Percentiles rank a stretch among this genome's conserved stretches.
Evolutionary conservation across 2,329 filamentous ascomycete species (phyloP).

Genomic region (Fusarium decemcellulare): DNA sequence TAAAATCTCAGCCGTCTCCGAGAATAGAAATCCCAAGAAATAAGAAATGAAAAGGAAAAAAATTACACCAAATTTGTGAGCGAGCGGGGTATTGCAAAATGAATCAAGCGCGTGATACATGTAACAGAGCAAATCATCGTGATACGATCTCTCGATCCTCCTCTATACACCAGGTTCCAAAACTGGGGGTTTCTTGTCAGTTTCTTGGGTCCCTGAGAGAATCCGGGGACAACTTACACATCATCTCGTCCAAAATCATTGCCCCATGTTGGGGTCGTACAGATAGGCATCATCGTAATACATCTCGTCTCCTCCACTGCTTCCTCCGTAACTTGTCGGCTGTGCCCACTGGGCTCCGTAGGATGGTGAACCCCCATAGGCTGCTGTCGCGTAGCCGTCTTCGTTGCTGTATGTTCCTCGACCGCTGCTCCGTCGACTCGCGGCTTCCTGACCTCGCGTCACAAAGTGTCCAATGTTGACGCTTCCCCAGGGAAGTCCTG

Average conservation of each 20-base stretch:
- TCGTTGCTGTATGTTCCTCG: conserved; percentile 54
- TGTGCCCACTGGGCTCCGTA: conserved; percentile 47
- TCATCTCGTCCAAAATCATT: conserved; percentile 23
- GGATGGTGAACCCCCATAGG: conserved; percentile 45
- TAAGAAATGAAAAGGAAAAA: background rate
- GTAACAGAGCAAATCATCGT: conserved; percentile 39
- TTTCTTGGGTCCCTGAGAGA: background rate
- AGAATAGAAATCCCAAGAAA: conserved; percentile 19
- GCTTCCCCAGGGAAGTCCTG: conserved; percentile 81
- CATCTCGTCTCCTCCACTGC: conserved; percentile 51
- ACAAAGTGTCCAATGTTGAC: conserved; percentile 72
- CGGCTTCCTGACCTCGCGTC: conserved; percentile 64
- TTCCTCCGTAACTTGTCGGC: conserved; percentile 50
- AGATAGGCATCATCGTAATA: conserved; percentile 51
- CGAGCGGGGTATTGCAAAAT: conserved; percentile 42
- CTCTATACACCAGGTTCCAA: conserved; percentile 14
- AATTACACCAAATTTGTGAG: conserved; percentile 32
- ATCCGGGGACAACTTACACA: conserved; percentile 22
- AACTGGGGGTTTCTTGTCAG: conserved; percentile 19
- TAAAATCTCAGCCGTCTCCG: conserved; percentile 29
- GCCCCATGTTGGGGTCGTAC: conserved; percentile 44
- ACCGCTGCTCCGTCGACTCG: conserved; percentile 60
- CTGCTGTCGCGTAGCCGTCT: conserved; percentile 49
- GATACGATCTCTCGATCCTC: conserved; percentile 16
- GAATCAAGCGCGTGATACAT: conserved; percentile 17